Evolutionary conservation across 2,329 filamentous ascomycete genomes (phyloP).

Genomic region (Exophiala oligosperma): DNA sequence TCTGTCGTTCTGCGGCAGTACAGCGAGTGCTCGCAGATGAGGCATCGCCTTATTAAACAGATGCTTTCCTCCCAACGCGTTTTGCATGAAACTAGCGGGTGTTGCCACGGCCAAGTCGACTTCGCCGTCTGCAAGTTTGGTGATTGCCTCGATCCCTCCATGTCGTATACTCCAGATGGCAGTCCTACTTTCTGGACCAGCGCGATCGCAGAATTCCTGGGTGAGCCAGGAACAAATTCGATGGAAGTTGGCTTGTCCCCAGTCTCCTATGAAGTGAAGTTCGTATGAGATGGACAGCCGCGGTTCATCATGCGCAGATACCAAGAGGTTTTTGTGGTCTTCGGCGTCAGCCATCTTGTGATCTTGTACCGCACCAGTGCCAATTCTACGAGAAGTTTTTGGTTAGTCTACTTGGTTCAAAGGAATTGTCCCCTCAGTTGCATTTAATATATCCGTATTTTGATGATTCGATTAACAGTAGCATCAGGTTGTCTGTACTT

Average conservation of each 20-base stretch:
- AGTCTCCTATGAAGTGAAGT: constrained; percentile 15
- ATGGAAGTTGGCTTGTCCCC: constrained; percentile 19
- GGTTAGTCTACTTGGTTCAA: too few relatives aligned
- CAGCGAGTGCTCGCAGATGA: constrained; percentile 9
- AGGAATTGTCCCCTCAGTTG: too few relatives aligned
- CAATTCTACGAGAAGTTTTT: too few relatives aligned
- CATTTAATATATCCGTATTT: too few relatives aligned
- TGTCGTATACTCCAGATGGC: constrained; percentile 12
- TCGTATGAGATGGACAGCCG: constrained; percentile 5
- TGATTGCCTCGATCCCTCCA: constrained; percentile 11
- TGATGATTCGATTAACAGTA: too few relatives aligned
- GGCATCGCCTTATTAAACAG: constrained; percentile 13
- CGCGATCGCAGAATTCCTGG: constrained; percentile 17
- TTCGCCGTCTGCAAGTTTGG: constrained; percentile 8
- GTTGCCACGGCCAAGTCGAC: constrained; percentile 10
- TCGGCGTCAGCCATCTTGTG: too few relatives aligned
- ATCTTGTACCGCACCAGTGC: too few relatives aligned
- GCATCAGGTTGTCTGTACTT: too few relatives aligned
- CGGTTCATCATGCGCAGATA: constrained; percentile 4
- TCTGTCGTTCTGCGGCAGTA: constrained; percentile 16
- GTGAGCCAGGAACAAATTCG: constrained; percentile 19
- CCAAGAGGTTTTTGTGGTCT: too few relatives aligned
- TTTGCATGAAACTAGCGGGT: constrained; percentile 5
- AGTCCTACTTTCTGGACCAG: constrained; percentile 10
- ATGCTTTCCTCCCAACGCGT: constrained; percentile 1